Evolutionary conservation across 2,329 filamentous ascomycete genomes (phyloP).

Genomic region (Chaetomiaceae sp.): DNA sequence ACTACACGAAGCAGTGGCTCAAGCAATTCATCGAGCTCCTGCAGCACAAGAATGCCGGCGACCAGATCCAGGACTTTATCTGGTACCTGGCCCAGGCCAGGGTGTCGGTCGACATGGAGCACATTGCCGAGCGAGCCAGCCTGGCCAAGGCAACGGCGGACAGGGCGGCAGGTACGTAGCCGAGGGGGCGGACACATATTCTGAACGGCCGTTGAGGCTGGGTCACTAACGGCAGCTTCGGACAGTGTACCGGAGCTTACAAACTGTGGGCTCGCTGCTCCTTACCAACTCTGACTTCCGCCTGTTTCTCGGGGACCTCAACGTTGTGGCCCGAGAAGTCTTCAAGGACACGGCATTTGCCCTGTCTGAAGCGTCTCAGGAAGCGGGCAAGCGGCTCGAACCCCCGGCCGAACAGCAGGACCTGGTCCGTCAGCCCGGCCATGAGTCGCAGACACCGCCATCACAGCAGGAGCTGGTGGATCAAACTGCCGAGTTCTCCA

Average conservation of each 20-base stretch:
- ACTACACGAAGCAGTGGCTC: slow-evolving; percentile 67
- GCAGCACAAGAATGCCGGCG: slow-evolving; percentile 71
- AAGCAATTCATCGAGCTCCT: slow-evolving; percentile 76
- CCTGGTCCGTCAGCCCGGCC: slow-evolving; percentile 44
- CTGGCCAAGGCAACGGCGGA: slow-evolving; percentile 63
- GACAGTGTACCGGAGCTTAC: slow-evolving; percentile 78
- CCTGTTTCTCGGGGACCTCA: slow-evolving; percentile 74
- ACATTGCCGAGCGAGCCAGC: slow-evolving; percentile 55
- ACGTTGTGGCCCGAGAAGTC: slow-evolving; percentile 72
- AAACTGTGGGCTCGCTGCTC: slow-evolving; percentile 76
- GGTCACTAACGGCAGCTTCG: slow-evolving; percentile 21
- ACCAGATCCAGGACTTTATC: slow-evolving; percentile 87
- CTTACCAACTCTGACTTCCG: slow-evolving; percentile 88
- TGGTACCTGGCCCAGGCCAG: slow-evolving; percentile 77
- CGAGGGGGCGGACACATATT: too few relatives aligned
- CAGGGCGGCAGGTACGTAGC: slow-evolving; percentile 58
- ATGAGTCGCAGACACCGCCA: slow-evolving; percentile 41
- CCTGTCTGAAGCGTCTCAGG: slow-evolving; percentile 66
- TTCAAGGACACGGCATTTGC: slow-evolving; percentile 81
- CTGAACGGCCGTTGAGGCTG: too few relatives aligned
- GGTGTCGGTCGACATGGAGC: slow-evolving; percentile 59
- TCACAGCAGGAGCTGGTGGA: slow-evolving; percentile 59
- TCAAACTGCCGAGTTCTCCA: slow-evolving; percentile 49
- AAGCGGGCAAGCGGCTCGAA: slow-evolving; percentile 67
- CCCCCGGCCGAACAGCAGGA: slow-evolving; percentile 57